Base-by-base conservation (phyloP, 1,284 basidiomycete genomes). In the Mixia osmundae region DNA sequence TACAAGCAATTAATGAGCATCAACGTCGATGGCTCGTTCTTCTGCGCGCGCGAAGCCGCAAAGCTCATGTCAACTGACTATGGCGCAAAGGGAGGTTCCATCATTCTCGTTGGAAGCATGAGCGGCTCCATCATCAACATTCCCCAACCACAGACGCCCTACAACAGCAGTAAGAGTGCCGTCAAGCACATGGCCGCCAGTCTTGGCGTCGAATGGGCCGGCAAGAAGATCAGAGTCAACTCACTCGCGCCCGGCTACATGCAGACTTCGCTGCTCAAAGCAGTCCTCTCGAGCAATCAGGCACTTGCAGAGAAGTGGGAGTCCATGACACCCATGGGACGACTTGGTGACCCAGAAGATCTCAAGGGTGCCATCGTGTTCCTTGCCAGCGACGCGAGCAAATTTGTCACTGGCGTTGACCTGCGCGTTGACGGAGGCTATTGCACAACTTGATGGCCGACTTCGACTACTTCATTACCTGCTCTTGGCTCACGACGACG, bases 21-120 rank as follows among this genome's bases (percentile, higher is more conserved):
- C 63, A 94, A 95, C 54, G 76, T 95, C 37, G 79, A 89, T 54
- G 85, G 83, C 35, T 68, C 49, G 18, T 52, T 49, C 63, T 89
- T 75, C 61, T 89, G 83, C 22, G 87, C 89, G 3, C 72, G 85
- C 20, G 83, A 94, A 57, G 85, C 78, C 1, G 80, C 82, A 40
- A 64, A 64, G 52, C 54, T 57, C 46, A 67, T 67, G 65, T 52
- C 58, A 16, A 48, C 46, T 58, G 72, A 54, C 59, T 33, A 48
- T 15, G 44, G 40, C 3, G 44, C 42, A 23, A 67, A 36, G 25
- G 37, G 66, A 31, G 83, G 83, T 7, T 75, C 73, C 37, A 79
- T 94, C 51, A 69, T 85, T 43, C 65, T 95, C 42, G 71, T 95
- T 40, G 71, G 77, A 3, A 79, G 75, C 51, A 94, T 95, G 83